Evolutionary conservation across 192 early-diverging fungal genomes (phyloP), one percentile per base, ranked within the genome.

Genomic region (Backusella australiensis): DNA sequence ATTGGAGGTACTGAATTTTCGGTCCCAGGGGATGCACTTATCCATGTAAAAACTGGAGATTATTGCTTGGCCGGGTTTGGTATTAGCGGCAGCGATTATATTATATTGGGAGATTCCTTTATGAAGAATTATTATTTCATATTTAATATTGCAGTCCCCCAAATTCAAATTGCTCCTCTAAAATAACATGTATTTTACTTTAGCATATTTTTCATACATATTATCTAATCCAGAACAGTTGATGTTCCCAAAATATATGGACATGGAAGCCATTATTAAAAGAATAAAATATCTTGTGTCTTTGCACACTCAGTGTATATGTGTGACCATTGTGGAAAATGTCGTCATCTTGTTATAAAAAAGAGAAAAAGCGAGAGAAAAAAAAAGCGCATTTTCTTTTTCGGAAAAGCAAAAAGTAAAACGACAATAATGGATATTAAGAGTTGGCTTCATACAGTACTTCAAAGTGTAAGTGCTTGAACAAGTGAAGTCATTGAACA

Each of bases 91-190:
- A 21, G 75, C 35, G 76, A 83, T 11, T 19, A 82, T 4, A 83
- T 81, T 71, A 85, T 84, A 23, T 69, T 87, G 2, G 86, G 86
- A 9, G 86, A 87, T 49, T 81, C 80, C 9, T 87, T 87, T 68
- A 80, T 87, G 63, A 85, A 87, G 74, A 79, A 87, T 63, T 81
- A 82, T 74, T 87, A 85, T 72, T 77, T 82, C 63, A 77, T 87
- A 19, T 85, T 87, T 71, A 69, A 80, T 29, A 75, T 76, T 29
- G 72, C 39, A 21, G 65, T 71, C 19, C 84, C 81, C 11, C 35
- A 72, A 23, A 66, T 85, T 21, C 79, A 80, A 69, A 77, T 85
- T 34, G 80, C 81, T 46, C 74, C 79, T 39, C 67, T 79, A 15
- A 72, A 68, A 53, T 72, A 72, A 72, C 34, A n/a, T 17, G 2